Evolutionary conservation across 2,329 filamentous ascomycete species (phyloP).

Genomic region (Emericellopsis atlantica): DNA sequence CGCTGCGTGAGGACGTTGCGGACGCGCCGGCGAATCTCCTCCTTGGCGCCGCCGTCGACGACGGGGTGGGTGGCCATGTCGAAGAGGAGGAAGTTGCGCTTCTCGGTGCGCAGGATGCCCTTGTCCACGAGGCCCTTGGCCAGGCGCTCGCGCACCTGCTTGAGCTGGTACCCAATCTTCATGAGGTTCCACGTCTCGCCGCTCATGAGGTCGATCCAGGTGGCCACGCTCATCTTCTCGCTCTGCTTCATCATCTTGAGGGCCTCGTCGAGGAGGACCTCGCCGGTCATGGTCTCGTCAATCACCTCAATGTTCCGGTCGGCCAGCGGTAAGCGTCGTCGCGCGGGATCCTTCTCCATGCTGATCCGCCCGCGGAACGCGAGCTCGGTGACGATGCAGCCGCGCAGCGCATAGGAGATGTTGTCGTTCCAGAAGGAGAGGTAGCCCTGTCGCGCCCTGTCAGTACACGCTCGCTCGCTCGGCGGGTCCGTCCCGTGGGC

Average conservation of each 20-base stretch:
- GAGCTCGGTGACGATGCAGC: conserved; percentile 96
- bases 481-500: neutral
- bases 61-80: conserved; percentile 99
- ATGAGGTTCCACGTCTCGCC: conserved; percentile 99
- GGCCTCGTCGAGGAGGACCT: conserved; percentile 93
- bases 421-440: conserved; percentile 99
- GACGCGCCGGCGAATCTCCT: conserved; percentile 88
- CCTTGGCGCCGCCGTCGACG: conserved; percentile 90
- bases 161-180: conserved; percentile 99
- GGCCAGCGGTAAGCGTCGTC: conserved; percentile 82
- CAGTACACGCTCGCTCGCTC: neutral
- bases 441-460: conserved; percentile 56
- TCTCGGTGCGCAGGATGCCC: conserved; percentile 94
- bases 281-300: conserved; percentile 90
- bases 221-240: conserved; percentile 99
- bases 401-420: conserved; percentile 93
- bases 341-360: conserved; percentile 94
- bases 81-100: conserved; percentile 98
- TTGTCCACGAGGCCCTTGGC: conserved; percentile 98
- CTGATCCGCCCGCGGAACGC: conserved; percentile 91
- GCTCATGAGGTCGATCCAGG: conserved; percentile 98
- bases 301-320: conserved; percentile 95
- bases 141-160: conserved; percentile 94
- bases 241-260: conserved; percentile 99
- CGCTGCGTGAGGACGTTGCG: conserved; percentile 86